Percentiles rank a stretch among this genome's conserved stretches.
Conservation (phyloP, 805 yeast species). For the Metschnikowia picachoensis region DNA sequence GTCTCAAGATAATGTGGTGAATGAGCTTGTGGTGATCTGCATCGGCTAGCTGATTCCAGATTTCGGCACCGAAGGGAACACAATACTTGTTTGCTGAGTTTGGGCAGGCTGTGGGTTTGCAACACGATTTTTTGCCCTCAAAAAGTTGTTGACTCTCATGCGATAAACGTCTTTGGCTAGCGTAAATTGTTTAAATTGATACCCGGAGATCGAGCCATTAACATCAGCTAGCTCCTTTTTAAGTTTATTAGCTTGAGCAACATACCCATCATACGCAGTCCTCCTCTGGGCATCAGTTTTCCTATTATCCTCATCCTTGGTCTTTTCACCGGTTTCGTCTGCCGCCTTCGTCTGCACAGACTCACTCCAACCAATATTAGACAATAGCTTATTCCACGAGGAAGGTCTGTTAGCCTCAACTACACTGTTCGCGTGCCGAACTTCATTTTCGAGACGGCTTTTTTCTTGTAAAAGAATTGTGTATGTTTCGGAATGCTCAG, state of each 20-base stretch:
- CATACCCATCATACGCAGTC: conserved; percentile 19
- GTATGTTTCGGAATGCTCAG: conserved; percentile 35
- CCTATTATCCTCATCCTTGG: conserved; percentile 20
- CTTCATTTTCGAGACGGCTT: conserved; percentile 17
- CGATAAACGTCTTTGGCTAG: conserved; percentile 41
- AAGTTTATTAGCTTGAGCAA: conserved; percentile 15
- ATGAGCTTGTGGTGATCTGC: background rate
- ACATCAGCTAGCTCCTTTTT: conserved; percentile 18
- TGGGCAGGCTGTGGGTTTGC: background rate
- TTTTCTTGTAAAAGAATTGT: conserved; percentile 22
- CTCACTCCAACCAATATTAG: conserved; percentile 18
- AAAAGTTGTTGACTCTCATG: conserved; percentile 30
- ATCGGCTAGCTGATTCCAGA: background rate
- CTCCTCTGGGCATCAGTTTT: conserved; percentile 12
- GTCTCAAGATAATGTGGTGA: background rate
- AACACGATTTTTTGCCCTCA: conserved; percentile 3
- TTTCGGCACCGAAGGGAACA: conserved; percentile 5
- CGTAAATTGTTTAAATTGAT: conserved; percentile 34
- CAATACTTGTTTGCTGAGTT: background rate
- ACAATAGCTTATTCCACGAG: conserved; percentile 30
- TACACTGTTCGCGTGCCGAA: conserved; percentile 20
- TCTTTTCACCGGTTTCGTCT: conserved; percentile 22
- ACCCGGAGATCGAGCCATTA: conserved; percentile 23
- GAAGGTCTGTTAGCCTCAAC: conserved; percentile 31
- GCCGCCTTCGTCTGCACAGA: conserved; percentile 10